phyloP scores from a whole-genome alignment of 1,284 basidiomycete species.

The Jaminaea rosea region DNA sequence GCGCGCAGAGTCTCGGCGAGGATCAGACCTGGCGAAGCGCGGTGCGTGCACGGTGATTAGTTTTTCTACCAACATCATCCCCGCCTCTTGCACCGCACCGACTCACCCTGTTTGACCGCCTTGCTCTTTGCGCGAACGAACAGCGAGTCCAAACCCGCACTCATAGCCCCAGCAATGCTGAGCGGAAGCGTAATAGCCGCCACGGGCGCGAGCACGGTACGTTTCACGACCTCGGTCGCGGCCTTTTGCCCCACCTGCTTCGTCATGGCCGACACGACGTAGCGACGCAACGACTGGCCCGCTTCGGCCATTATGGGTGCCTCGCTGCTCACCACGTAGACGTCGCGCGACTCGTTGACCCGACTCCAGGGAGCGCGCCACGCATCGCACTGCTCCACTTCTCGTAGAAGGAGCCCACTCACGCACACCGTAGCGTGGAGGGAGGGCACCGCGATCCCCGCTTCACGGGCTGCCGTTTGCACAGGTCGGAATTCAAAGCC shows the following conservation, averaged over 20 bases:
- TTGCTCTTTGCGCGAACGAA: conserved; percentile 46
- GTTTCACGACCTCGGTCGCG: conserved; percentile 52
- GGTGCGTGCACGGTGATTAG: too few relatives aligned
- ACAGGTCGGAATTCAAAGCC: conserved; percentile 1
- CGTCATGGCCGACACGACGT: conserved; percentile 26
- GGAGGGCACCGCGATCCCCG: conserved; percentile 28
- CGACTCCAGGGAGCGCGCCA: conserved; percentile 18
- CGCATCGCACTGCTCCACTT: conserved; percentile 18
- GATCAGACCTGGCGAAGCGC: conserved; percentile 50
- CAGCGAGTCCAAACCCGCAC: conserved; percentile 45
- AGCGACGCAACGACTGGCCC: conserved; percentile 22
- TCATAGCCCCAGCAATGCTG: conserved; percentile 46
- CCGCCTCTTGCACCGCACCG: too few relatives aligned
- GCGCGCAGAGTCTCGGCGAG: conserved; percentile 55
- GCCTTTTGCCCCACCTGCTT: conserved; percentile 25
- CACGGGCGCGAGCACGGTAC: conserved; percentile 54
- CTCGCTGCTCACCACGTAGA: conserved; percentile 30
- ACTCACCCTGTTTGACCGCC: conserved; percentile 7
- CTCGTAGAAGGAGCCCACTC: conserved; percentile 28
- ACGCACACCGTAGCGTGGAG: conserved; percentile 37
- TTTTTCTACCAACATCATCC: neutral
- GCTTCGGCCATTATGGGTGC: conserved; percentile 28
- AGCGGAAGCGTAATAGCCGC: conserved; percentile 53
- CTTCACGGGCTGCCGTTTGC: conserved; percentile 23
- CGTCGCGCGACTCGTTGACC: conserved; percentile 28